Base-by-base conservation (phyloP, 768 basidiomycete species). In the Leucocoprinus birnbaumii region DNA sequence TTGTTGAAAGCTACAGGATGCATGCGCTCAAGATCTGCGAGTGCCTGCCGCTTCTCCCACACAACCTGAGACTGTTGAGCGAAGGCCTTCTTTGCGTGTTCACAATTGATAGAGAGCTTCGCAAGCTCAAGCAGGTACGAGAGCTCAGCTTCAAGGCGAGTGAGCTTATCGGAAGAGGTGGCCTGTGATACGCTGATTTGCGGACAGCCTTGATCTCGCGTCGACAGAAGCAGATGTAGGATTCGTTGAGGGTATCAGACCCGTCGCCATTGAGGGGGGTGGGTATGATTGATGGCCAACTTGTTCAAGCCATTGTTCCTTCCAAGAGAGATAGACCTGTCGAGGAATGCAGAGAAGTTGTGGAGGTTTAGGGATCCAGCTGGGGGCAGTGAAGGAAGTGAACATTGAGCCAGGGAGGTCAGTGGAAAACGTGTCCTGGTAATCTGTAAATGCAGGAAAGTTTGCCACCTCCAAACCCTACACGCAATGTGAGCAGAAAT, bases 221-320 rank as follows among this genome's bases (percentile, higher is more conserved):
- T 57, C 94, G 82, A 35, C 97, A 85, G 80, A 99, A 99, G 71
- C 97, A 99, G 43, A 98, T 89, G 59, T 98, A 98, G 0, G 96
- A 95, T 63, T 96, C 94, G 53, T 91, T 93, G 61, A 80, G 80
- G 44, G 86, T 86, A 67, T 97, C 94, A 18, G 88, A 80, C 72
- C 98, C 95, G 67, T 98, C 94, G 63, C 82, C 87, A 66, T 98
- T 95, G 26, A 99, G 80, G 8, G 73, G 80, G 8, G 73, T 73
- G 3, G 96, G 94, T 61, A 95, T 90, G 66, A 98, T 91, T 84
- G 76, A 61, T 89, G 87, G 2, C 97, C 97, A 3, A 80, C 81
- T 22, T 92, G 82, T 59, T 89, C 86, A 26, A 86, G 70, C 31
- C 94, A 83, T 21, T 95, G 85, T 57, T 89, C 85, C 65, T 84